Evolutionary conservation across 2,329 filamentous ascomycete species (phyloP).

Genomic region (Penicillium sp.): DNA sequence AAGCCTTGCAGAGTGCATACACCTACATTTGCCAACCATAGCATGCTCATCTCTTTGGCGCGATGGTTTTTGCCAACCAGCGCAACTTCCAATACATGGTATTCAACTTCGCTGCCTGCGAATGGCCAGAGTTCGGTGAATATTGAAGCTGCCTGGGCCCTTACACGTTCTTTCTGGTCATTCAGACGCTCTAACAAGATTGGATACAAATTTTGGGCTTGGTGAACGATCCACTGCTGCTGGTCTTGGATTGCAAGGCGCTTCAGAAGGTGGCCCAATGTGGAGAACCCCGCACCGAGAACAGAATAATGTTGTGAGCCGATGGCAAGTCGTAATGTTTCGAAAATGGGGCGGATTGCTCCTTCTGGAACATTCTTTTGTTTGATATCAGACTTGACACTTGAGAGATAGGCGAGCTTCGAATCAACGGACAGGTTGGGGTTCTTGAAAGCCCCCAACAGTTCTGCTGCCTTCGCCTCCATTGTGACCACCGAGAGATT

Average conservation of each 20-base stretch:
- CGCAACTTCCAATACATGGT: slow-evolving; percentile 70
- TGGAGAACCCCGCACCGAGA: slow-evolving; percentile 78
- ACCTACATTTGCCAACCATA: slow-evolving; percentile 73
- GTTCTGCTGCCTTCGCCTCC: slow-evolving; percentile 55
- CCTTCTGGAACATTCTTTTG: slow-evolving; percentile 80
- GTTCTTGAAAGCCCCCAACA: slow-evolving; percentile 54
- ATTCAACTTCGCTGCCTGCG: slow-evolving; percentile 70
- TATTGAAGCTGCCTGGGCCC: slow-evolving; percentile 68
- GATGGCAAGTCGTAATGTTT: slow-evolving; percentile 72
- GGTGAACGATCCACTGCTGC: slow-evolving; percentile 62
- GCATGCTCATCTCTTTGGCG: slow-evolving; percentile 79
- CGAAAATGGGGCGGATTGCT: slow-evolving; percentile 70
- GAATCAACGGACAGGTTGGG: slow-evolving; percentile 65
- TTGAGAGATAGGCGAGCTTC: slow-evolving; percentile 68
- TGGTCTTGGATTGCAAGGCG: slow-evolving; percentile 81
- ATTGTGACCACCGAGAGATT: slow-evolving; percentile 37
- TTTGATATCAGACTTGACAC: slow-evolving; percentile 83
- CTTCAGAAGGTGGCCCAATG: slow-evolving; percentile 81
- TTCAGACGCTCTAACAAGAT: slow-evolving; percentile 79
- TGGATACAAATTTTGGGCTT: slow-evolving; percentile 68
- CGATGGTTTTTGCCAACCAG: slow-evolving; percentile 76
- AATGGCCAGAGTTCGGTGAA: slow-evolving; percentile 73
- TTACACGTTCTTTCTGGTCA: slow-evolving; percentile 81
- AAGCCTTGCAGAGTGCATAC: slow-evolving; percentile 7
- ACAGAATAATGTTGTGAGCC: slow-evolving; percentile 72